Conservation (phyloP, 176 grass and related monocot genomes). For the Guadua angustifolia region DNA sequence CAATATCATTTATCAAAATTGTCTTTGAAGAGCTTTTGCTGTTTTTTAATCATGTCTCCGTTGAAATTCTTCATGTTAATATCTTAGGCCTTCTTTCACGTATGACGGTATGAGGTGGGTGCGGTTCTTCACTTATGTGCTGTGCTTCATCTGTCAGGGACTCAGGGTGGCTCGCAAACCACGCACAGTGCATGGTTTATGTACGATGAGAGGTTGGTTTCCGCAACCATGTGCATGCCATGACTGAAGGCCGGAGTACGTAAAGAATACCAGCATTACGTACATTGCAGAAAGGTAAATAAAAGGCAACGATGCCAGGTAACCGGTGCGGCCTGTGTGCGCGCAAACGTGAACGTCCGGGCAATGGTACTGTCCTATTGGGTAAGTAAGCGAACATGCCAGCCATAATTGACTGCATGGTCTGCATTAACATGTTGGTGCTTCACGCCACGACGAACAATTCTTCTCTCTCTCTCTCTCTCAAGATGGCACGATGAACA, state of each 20-base stretch:
- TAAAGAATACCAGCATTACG: neutral
- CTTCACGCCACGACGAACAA: neutral
- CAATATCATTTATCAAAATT: neutral
- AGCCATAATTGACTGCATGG: neutral
- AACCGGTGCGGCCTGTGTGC: neutral
- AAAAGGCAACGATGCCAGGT: neutral
- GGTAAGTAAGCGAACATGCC: neutral
- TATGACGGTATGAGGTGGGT: conserved; percentile 21
- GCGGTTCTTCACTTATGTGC: conserved; percentile 38
- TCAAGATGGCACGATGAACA: neutral
- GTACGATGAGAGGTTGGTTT: conserved; percentile 41
- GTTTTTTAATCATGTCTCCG: neutral
- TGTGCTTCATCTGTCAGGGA: conserved; percentile 61
- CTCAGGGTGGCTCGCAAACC: conserved; percentile 46
- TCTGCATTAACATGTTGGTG: conserved; percentile 18
- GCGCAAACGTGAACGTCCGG: neutral
- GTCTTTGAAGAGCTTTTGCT: neutral
- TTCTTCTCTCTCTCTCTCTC: too few relatives aligned
- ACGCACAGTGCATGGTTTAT: conserved; percentile 46
- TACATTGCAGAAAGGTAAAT: neutral
- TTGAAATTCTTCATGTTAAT: neutral
- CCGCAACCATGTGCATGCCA: conserved; percentile 50
- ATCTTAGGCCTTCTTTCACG: neutral
- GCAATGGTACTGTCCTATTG: neutral
- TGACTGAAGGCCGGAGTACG: conserved; percentile 38